Evolutionary conservation across 139 green algal genomes (phyloP).

Genomic region (Coccomyxa sp.): DNA sequence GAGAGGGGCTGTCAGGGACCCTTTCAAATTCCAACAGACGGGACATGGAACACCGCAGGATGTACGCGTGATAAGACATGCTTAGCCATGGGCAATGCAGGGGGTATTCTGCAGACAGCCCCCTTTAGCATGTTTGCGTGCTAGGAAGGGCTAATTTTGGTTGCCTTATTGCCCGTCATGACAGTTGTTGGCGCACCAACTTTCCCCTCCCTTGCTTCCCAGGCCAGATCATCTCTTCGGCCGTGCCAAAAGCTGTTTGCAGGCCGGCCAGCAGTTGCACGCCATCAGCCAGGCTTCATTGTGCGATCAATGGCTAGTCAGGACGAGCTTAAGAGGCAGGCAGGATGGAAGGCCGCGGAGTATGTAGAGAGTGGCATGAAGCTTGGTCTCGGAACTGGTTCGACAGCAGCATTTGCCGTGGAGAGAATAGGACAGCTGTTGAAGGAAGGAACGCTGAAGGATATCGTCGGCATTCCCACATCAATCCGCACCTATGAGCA

Average conservation of each 20-base stretch:
- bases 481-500: constrained; percentile 93
- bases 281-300: too few relatives aligned
- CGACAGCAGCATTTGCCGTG: constrained; percentile 98
- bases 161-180: not conserved
- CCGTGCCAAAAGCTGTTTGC: too few relatives aligned
- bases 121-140: too few relatives aligned
- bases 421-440: constrained; percentile 93
- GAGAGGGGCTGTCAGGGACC: too few relatives aligned
- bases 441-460: constrained; percentile 82
- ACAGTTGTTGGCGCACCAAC: not conserved
- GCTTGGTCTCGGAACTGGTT: constrained; percentile 95
- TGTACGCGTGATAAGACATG: too few relatives aligned
- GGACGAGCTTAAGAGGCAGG: constrained; percentile 95
- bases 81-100: too few relatives aligned
- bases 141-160: too few relatives aligned
- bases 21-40: too few relatives aligned
- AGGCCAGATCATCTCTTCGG: not conserved
- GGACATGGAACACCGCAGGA: too few relatives aligned
- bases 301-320: constrained; percentile 36
- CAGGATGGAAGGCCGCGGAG: constrained; percentile 93
- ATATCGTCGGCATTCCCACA: constrained; percentile 96
- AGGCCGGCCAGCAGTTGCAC: too few relatives aligned
- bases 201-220: not conserved
- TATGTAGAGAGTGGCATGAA: constrained; percentile 97
- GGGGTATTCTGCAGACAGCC: too few relatives aligned